phyloP scores from a whole-genome alignment of 768 basidiomycete species.

The Multifurca ochricompacta region DNA sequence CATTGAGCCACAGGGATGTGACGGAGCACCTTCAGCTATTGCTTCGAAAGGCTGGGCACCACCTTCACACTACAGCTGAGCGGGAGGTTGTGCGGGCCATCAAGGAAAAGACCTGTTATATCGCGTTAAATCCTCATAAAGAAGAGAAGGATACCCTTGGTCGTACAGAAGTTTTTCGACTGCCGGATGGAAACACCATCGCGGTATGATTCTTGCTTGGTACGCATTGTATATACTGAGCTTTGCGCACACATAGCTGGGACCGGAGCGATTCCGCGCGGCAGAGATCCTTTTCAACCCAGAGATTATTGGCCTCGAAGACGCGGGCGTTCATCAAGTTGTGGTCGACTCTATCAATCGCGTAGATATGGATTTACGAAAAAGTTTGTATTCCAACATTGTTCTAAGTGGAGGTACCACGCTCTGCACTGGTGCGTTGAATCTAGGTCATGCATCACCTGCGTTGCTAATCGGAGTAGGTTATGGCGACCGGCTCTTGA shows the following conservation, averaged over 20 bases:
- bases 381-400: slow-evolving; percentile 92
- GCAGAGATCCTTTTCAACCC: slow-evolving; percentile 98
- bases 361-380: slow-evolving; percentile 92
- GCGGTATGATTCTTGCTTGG: slow-evolving; percentile 29
- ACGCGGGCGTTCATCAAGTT: slow-evolving; percentile 95
- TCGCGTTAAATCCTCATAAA: slow-evolving; percentile 86
- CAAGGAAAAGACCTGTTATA: slow-evolving; percentile 97
- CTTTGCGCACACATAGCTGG: slow-evolving; percentile 52
- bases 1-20: slow-evolving; percentile 59
- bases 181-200: slow-evolving; percentile 93
- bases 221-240: slow-evolving; percentile 7
- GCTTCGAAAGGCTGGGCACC: slow-evolving; percentile 88
- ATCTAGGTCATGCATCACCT: slow-evolving; percentile 20
- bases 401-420: slow-evolving; percentile 96
- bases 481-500: slow-evolving; percentile 91
- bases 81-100: slow-evolving; percentile 94
- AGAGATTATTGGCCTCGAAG: slow-evolving; percentile 92
- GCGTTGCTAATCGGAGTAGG: slow-evolving; percentile 40
- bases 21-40: slow-evolving; percentile 94
- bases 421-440: slow-evolving; percentile 68
- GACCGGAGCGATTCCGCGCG: slow-evolving; percentile 90
- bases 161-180: slow-evolving; percentile 76
- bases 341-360: slow-evolving; percentile 97
- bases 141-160: slow-evolving; percentile 88
- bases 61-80: slow-evolving; percentile 95